These are phyloP conservation scores for Lobosporangium transversale DNA, from an alignment of 192 early-diverging fungal species.

Conservation along the genomic window DNA sequence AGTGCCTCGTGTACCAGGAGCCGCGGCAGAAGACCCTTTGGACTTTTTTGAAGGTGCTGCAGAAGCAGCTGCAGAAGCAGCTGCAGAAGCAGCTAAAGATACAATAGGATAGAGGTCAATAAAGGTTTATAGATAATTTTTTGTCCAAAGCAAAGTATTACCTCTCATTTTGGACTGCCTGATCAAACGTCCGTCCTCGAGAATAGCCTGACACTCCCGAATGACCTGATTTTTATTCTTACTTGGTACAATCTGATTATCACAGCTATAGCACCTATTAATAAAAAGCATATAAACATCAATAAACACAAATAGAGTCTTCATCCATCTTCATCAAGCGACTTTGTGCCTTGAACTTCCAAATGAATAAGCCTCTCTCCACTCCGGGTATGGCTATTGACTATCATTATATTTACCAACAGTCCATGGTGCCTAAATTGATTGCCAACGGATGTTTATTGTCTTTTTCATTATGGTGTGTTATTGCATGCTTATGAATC, in stretches of 20 bases:
- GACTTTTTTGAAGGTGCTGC: conserved; percentile 13
- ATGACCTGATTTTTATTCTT: conserved; percentile 43
- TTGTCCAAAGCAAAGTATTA: too few relatives aligned
- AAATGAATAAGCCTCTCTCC: too few relatives aligned
- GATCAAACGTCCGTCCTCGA: conserved; percentile 11
- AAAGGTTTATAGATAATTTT: too few relatives aligned
- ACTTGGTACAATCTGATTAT: conserved; percentile 17
- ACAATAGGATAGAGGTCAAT: too few relatives aligned
- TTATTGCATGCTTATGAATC: conserved; percentile 22
- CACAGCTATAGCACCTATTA: conserved; percentile 51
- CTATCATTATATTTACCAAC: too few relatives aligned
- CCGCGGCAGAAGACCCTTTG: conserved; percentile 1
- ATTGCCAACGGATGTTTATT: conserved; percentile 34
- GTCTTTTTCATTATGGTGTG: conserved; percentile 29
- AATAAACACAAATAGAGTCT: too few relatives aligned
- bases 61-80: conserved; percentile 10
- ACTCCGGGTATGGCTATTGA: too few relatives aligned
- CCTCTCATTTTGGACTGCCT: conserved; percentile 34
- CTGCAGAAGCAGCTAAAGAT: neutral
- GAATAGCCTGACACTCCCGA: conserved; percentile 14
- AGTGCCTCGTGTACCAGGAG: too few relatives aligned
- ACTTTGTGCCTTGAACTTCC: too few relatives aligned
- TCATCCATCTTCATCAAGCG: too few relatives aligned
- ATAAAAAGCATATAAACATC: neutral
- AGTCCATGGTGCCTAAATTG: conserved; percentile 26